These are phyloP conservation scores for Cardamine resedifolia DNA, from an alignment of 345 rosid species.

Conservation along the genomic window DNA sequence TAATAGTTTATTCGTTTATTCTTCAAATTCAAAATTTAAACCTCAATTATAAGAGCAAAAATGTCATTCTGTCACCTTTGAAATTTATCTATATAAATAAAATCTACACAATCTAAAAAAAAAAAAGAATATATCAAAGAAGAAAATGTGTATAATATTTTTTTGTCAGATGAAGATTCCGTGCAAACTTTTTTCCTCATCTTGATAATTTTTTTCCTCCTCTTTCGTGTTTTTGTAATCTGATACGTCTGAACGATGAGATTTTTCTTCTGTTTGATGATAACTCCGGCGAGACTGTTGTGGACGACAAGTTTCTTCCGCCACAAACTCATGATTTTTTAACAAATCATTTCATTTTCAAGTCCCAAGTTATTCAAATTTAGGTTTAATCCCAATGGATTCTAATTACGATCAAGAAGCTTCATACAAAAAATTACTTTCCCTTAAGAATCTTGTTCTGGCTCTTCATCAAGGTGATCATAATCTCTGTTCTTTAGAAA, in stretches of 20 bases:
- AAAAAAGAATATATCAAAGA: no score
- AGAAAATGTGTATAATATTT: neutral
- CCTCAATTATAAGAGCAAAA: slow-evolving; percentile 2
- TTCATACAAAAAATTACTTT: neutral
- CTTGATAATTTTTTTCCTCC: neutral
- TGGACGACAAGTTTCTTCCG: slow-evolving; percentile 37
- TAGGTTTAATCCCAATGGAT: slow-evolving; percentile 8
- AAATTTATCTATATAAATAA: slow-evolving; percentile 5
- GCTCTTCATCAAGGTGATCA: slow-evolving; percentile 8
- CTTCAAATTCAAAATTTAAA: slow-evolving; percentile 9
- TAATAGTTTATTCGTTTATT: slow-evolving; percentile 25
- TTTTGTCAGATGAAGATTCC: slow-evolving; percentile 5
- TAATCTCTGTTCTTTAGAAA: no score
- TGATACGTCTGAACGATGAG: slow-evolving; percentile 2
- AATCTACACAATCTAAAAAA: neutral
- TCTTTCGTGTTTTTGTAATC: neutral
- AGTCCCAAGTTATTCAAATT: neutral
- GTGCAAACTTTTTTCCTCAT: neutral
- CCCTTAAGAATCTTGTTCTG: slow-evolving; percentile 2
- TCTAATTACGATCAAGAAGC: neutral
- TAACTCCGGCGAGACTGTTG: slow-evolving; percentile 18
- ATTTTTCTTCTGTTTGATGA: slow-evolving; percentile 5
- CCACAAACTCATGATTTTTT: slow-evolving; percentile 26
- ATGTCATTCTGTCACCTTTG: neutral
- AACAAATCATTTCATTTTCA: neutral